These are phyloP conservation scores for Debaryomyces maramus DNA, from an alignment of 805 yeast genomes.

Conservation along the genomic window DNA sequence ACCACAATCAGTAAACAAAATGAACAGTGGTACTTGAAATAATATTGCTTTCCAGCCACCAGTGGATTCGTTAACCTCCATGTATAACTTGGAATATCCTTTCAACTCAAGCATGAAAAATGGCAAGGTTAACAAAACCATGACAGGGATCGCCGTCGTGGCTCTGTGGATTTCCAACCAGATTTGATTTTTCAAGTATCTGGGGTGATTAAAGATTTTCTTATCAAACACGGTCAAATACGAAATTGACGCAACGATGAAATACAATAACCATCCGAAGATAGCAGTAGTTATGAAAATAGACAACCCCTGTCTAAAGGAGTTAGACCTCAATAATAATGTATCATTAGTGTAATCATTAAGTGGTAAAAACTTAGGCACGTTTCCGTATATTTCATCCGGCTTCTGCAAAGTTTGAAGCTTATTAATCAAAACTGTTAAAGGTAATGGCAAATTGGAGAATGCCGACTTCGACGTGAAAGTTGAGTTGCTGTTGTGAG, in stretches of 20 bases:
- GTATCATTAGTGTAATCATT: slow-evolving; percentile 63
- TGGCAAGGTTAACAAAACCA: slow-evolving; percentile 86
- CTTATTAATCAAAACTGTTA: slow-evolving; percentile 14
- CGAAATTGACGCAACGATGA: slow-evolving; percentile 72
- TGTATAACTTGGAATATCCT: slow-evolving; percentile 81
- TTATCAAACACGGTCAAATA: slow-evolving; percentile 81
- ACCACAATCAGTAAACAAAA: slow-evolving; percentile 91
- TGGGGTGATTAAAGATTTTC: slow-evolving; percentile 90
- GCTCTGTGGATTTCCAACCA: slow-evolving; percentile 80
- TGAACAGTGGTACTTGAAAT: slow-evolving; percentile 72
- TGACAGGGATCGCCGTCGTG: slow-evolving; percentile 75
- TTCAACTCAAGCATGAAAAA: slow-evolving; percentile 83
- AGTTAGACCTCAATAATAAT: slow-evolving; percentile 66
- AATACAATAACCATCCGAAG: slow-evolving; percentile 85
- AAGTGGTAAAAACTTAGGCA: slow-evolving; percentile 58
- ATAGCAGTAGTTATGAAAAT: slow-evolving; percentile 68
- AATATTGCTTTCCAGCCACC: slow-evolving; percentile 69
- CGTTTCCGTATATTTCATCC: slow-evolving; percentile 57
- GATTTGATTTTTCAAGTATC: slow-evolving; percentile 93
- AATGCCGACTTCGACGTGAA: slow-evolving; percentile 8
- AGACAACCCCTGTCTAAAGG: slow-evolving; percentile 68
- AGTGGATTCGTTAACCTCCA: slow-evolving; percentile 56
- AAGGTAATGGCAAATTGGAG: slow-evolving; percentile 11
- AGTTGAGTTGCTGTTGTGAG: slow-evolving; percentile 11
- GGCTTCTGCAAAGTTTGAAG: slow-evolving; percentile 26